Evolutionary conservation across 257 asterid genomes (phyloP), one percentile per base, ranked within the genome.

Genomic region (Nicotiana tabacum): DNA sequence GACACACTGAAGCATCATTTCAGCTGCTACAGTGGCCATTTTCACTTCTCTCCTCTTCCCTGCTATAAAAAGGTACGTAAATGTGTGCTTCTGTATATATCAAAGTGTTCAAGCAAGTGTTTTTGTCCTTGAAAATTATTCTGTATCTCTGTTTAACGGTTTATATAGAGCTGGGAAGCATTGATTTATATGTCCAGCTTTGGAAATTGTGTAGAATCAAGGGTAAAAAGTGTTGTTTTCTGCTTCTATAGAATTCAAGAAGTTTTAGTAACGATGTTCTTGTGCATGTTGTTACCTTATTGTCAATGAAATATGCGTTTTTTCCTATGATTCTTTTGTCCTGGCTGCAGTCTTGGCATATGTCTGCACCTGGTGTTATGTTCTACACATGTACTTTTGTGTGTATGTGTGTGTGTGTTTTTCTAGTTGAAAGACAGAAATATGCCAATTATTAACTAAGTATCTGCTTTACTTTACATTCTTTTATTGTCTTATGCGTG

Each of bases 11-110:
- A 87, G 77, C 84, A 82, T 2, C 56, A 57, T 57, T 51, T 77
- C 84, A 9, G 84, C 85, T 76, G 88, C 89, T 89, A 37, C 74
- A 79, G 78, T 80, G 76, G 87, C 83, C 91, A 88, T 89, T 76
- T 69, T 33, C 66, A 43, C 84, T 64, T 61, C 83, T 6, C 64
- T 57, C 78, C 53, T 82, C 76, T 66, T 81, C 79, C 69, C 53
- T 64, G 51, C 30, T 53, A 33, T 74, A 56, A 18, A 18, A n/a
- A 29, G 55, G 43, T 65, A 4, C 30, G 0, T 18, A 18, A 57
- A 51, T 51, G 30, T 4, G 29, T 35, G 37, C 37, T 16, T 11
- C 57, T 51, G 57, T 51, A 51, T 51, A 11, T 17, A 3, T 57
- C 27, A 57, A 4, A 57, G n/a, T 55, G 60, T 55, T 55, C 60